Evolutionary conservation across 2,329 filamentous ascomycete species (phyloP).

Genomic region (Phyllachora maydis): DNA sequence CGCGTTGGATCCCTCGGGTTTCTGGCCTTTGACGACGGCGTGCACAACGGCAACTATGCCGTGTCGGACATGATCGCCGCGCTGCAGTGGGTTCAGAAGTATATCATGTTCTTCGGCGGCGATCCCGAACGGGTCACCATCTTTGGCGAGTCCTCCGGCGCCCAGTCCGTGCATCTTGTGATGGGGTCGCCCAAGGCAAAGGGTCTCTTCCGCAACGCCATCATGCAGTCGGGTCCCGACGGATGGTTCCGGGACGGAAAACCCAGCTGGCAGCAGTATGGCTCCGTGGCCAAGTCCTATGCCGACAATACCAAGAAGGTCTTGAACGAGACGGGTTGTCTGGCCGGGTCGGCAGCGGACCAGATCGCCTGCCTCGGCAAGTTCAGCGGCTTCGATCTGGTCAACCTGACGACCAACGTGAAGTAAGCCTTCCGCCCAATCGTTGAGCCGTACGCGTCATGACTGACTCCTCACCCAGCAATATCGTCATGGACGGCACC

Average conservation of each 20-base stretch:
- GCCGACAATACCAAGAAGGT: slow-evolving; percentile 6
- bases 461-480: too few species aligned
- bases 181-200: slow-evolving; percentile 9
- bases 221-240: slow-evolving; percentile 10
- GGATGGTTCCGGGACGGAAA: slow-evolving; percentile 6
- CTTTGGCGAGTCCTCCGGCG: slow-evolving; percentile 14
- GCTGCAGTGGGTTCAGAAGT: slow-evolving; percentile 16
- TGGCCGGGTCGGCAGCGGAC: slow-evolving; percentile 6
- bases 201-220: slow-evolving; percentile 11
- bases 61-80: slow-evolving; percentile 17
- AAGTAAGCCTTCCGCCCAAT: slow-evolving; percentile 8
- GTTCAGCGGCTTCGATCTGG: slow-evolving; percentile 9
- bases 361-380: slow-evolving; percentile 8
- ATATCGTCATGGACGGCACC: slow-evolving; percentile 10
- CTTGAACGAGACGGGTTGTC: slow-evolving; percentile 8
- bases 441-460: too few species aligned
- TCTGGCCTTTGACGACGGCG: slow-evolving; percentile 11
- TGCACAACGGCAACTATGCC: slow-evolving; percentile 18
- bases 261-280: slow-evolving; percentile 6
- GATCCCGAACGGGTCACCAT: slow-evolving; percentile 13
- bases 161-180: slow-evolving; percentile 7
- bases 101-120: slow-evolving; percentile 13
- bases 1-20: slow-evolving; percentile 10
- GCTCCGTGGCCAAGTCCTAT: slow-evolving; percentile 6
- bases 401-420: slow-evolving; percentile 9